These are phyloP conservation scores for Paramecium tetraurelia DNA, from an alignment of 73 alveolate genomes.

Conservation along the genomic window DNA sequence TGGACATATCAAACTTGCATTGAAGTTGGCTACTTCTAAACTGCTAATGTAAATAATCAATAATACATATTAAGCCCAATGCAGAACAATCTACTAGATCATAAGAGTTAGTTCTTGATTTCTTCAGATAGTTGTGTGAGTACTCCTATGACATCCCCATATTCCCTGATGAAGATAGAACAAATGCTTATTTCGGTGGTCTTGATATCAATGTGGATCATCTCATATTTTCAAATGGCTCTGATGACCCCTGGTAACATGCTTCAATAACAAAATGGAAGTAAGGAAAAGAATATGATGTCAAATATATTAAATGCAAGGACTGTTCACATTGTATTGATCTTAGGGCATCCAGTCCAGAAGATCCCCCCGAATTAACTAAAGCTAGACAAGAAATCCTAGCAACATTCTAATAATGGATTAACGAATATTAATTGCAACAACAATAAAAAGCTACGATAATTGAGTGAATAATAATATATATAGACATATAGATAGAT, in stretches of 20 bases:
- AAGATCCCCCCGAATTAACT: constrained; percentile 32
- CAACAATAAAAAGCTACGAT: neutral
- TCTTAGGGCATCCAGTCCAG: constrained; percentile 49
- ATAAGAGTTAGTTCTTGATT: constrained; percentile 7
- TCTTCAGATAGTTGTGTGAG: constrained; percentile 65
- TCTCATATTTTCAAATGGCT: constrained; percentile 66
- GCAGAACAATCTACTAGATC: constrained; percentile 56
- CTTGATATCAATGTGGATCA: constrained; percentile 54
- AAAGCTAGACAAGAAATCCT: constrained; percentile 27
- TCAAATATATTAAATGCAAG: constrained; percentile 54
- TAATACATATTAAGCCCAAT: neutral
- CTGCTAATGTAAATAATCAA: constrained; percentile 52
- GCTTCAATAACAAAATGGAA: constrained; percentile 54
- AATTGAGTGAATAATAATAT: neutral
- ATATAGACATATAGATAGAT: neutral
- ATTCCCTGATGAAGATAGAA: constrained; percentile 68
- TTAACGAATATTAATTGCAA: neutral
- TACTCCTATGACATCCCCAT: constrained; percentile 51
- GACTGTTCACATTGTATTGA: constrained; percentile 76
- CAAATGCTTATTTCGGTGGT: constrained; percentile 67
- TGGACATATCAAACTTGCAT: constrained; percentile 76
- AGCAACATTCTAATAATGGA: neutral
- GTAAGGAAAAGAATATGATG: constrained; percentile 32
- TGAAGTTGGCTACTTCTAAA: constrained; percentile 72
- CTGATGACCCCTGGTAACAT: constrained; percentile 79